Base-by-base conservation (phyloP, 2,329 filamentous ascomycete species). In the Cladophialophora exuberans region DNA sequence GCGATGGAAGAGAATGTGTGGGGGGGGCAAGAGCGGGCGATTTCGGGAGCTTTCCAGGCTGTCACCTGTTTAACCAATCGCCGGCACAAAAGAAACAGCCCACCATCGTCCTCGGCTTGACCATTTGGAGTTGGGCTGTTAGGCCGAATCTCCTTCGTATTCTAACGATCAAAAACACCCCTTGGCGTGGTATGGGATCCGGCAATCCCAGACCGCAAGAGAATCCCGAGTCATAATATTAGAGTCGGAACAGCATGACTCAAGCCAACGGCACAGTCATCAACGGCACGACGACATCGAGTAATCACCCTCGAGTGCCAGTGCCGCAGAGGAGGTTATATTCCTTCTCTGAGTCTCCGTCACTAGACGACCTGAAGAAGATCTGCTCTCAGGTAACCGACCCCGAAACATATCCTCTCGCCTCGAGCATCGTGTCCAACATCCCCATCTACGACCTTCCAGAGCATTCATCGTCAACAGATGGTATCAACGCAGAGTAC, bases 401-500 rank as follows among this genome's bases (percentile, higher is more conserved):
- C 4, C 58, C 60, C 20, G 53, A 66, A 9, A 63, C 70, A 2
- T 85, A 83, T 53, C 79, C 80, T 0, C 72, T 82, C 1, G 75
- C 80, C 1, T 64, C 64, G 5, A 57, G 67, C 3, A 69, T 83
- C 20, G 50, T 73, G 18, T 68, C 74, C 33, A 83, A 83, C 59
- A 72, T 85, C 3, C 82, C 83, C 0, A 75, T 84, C 56, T 85
- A 85, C 68, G 67, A 79, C 28, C 70, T 82, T 11, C 17, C 28
- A 13, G 10, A 39, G 7, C 26, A 44, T 5, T 3, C 74, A 53
- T 66, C 11, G 23, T 3, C 74, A 3, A 63, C 70, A 2, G 54
- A 70, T 0, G 66, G n/a, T n/a, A n/a, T n/a, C n/a, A n/a, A 72
- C 22, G 10, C 62, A 5, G 39, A 60, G 1, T 63, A 67, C n/a